Conservation (phyloP, 371 early-diverging fungal genomes). For the Gilbertella persicaria region DNA sequence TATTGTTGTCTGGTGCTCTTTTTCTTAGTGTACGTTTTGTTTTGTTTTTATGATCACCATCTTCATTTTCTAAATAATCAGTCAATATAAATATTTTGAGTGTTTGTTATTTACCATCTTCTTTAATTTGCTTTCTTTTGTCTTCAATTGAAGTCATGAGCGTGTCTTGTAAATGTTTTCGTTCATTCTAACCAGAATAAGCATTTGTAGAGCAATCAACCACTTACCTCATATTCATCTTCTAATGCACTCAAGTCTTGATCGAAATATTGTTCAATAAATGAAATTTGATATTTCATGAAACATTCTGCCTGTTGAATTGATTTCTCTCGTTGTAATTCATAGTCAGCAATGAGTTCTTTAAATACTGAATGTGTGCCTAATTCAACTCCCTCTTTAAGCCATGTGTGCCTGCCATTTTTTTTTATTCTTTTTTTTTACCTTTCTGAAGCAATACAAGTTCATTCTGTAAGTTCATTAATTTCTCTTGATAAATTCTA, state of each 20-base stretch:
- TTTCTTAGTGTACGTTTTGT: conserved; percentile 21
- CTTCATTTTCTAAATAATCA: too few relatives aligned
- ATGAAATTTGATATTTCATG: conserved; percentile 36
- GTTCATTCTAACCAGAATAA: conserved; percentile 5
- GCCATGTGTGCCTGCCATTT: too few relatives aligned
- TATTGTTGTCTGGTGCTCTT: conserved; percentile 10
- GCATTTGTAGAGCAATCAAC: not conserved
- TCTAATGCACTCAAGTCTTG: conserved; percentile 34
- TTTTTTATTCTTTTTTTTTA: not conserved
- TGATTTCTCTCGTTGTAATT: conserved; percentile 37
- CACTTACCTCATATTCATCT: conserved; percentile 43
- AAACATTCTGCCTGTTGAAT: conserved; percentile 36
- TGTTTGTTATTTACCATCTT: conserved; percentile 16
- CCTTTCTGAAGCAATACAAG: conserved; percentile 25
- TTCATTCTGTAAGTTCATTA: conserved; percentile 24
- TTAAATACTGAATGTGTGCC: conserved; percentile 46
- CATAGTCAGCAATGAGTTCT: conserved; percentile 43
- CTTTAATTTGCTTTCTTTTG: conserved; percentile 34
- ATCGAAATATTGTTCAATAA: conserved; percentile 33
- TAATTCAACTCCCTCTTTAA: too few relatives aligned
- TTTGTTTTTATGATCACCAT: not conserved
- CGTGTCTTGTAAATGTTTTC: conserved; percentile 8
- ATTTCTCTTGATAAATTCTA: conserved; percentile 23
- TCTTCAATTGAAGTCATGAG: conserved; percentile 42
- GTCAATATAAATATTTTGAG: not conserved